These are phyloP conservation scores for Peterozyma toletana DNA, from an alignment of 805 yeast genomes.

Conservation along the genomic window DNA sequence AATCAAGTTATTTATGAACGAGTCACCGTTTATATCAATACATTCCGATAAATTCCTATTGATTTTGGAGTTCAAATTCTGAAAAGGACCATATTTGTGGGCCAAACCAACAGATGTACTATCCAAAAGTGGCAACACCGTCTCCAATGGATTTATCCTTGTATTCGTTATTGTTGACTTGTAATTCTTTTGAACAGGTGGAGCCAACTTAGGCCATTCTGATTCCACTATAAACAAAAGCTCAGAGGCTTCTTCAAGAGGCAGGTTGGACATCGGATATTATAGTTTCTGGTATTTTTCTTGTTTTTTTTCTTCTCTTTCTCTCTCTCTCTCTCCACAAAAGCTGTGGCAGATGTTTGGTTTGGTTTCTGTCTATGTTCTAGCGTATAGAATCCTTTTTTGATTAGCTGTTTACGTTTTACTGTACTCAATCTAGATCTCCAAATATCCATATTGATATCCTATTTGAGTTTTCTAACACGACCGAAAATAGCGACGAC, in stretches of 20 bases:
- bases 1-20: conserved; percentile 80
- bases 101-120: conserved; percentile 90
- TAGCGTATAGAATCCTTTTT: too few relatives aligned
- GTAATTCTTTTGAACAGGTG: conserved; percentile 24
- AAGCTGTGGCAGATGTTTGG: too few relatives aligned
- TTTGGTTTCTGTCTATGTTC: too few relatives aligned
- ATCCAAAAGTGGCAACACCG: conserved; percentile 78
- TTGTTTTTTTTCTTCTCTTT: too few relatives aligned
- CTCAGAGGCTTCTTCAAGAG: conserved; percentile 7
- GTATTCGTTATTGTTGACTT: too few relatives aligned
- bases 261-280: not conserved
- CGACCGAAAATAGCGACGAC: too few relatives aligned
- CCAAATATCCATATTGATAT: too few relatives aligned
- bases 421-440: too few relatives aligned
- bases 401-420: too few relatives aligned
- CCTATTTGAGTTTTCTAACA: too few relatives aligned
- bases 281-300: too few relatives aligned
- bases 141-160: conserved; percentile 62
- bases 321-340: too few relatives aligned
- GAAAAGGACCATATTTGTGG: conserved; percentile 60
- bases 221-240: conserved; percentile 20
- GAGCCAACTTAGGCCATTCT: conserved; percentile 45
- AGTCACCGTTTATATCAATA: conserved; percentile 76
- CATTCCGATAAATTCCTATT: conserved; percentile 54
- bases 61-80: conserved; percentile 48